Base-by-base conservation (phyloP, 495 filamentous ascomycete species). In the Penicillium odoratum region DNA sequence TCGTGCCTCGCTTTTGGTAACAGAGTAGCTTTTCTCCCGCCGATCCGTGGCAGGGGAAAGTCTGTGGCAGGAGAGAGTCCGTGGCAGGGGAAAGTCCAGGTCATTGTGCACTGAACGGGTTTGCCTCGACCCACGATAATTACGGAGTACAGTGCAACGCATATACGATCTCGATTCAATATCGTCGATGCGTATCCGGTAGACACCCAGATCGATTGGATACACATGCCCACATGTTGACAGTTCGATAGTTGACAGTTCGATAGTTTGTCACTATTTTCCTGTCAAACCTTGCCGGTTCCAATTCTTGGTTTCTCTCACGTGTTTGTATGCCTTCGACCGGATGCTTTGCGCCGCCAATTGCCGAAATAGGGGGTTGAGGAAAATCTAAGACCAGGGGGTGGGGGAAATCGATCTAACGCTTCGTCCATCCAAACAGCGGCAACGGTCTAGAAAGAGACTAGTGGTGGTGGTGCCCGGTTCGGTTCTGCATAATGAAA, bases 401-500 rank as follows among this genome's bases (percentile, higher is more conserved):
- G 48, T 45, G 26, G 28, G 4, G 43, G 30, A 57, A 33, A 33
- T 42, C 29, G 45, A 33, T 38, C 18, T 13, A 58, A 58, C 26
- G 45, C 51, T 31, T 36, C 50, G 51, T 55, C 52, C 38, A 33
- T 33, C 47, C 28, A 40, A 36, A 18, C 42, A 51, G 46, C 51
- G 51, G 40, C 50, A 55, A 62, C 26, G 47, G 46, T 34, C 34
- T 45, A 36, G 50, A 57, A 57, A 9, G 13, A 57, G 28, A 36
- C 59, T 54, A 57, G 54, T 42, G 21, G 21, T 36, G 5, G 21
- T 45, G 15, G 44, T 42, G 18, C 25, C 38, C 5, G 40, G n/a
- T 25, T 51, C 11, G 31, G 15, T 48, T 55, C 42, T 54, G 55
- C 50, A 51, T 55, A 31, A 28, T 46, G 55, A 46, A 36, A 16